phyloP scores from a whole-genome alignment of 306 rosid species.

The Prunus padus region DNA sequence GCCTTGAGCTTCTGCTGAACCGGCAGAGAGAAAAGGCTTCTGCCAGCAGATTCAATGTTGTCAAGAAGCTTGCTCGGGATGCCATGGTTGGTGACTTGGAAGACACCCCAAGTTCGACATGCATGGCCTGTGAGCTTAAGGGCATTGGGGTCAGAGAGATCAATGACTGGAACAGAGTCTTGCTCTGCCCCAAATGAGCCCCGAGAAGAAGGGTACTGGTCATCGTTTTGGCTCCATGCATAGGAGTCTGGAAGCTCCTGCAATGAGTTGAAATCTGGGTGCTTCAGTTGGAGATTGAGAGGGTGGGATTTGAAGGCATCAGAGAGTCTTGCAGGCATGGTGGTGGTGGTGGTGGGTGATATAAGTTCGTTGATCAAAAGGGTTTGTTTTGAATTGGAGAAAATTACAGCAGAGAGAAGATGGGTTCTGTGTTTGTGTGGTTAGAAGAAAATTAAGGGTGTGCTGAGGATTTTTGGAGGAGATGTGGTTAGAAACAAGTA shows the following conservation, averaged over 20 bases:
- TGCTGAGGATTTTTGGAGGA: neutral
- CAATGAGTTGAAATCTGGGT: slow-evolving; percentile 61
- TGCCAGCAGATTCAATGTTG: slow-evolving; percentile 41
- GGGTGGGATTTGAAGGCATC: slow-evolving; percentile 69
- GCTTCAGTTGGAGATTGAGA: slow-evolving; percentile 46
- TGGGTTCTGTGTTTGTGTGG: neutral
- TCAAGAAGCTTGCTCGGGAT: slow-evolving; percentile 43
- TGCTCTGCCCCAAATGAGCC: neutral
- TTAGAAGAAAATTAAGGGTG: neutral
- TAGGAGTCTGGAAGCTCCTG: slow-evolving; percentile 76
- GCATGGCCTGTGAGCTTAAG: slow-evolving; percentile 54
- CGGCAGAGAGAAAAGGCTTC: slow-evolving; percentile 64
- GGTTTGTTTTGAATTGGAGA: neutral
- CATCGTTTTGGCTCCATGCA: slow-evolving; percentile 50
- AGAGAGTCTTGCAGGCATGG: slow-evolving; percentile 74
- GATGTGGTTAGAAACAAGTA: neutral
- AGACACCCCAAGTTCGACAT: slow-evolving; percentile 86
- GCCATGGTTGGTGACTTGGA: slow-evolving; percentile 72
- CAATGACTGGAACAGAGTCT: slow-evolving; percentile 53
- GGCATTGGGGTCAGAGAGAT: slow-evolving; percentile 66
- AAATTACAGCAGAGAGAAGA: neutral
- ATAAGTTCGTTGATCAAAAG: neutral
- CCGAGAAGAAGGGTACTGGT: slow-evolving; percentile 6
- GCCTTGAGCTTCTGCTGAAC: slow-evolving; percentile 62
- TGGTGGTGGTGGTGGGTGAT: neutral